Percentiles rank a stretch among this genome's conserved stretches.
These are phyloP conservation scores for Casaregolazyma lundiana DNA, from an alignment of 1,139 yeast genomes.

Conservation along the genomic window DNA sequence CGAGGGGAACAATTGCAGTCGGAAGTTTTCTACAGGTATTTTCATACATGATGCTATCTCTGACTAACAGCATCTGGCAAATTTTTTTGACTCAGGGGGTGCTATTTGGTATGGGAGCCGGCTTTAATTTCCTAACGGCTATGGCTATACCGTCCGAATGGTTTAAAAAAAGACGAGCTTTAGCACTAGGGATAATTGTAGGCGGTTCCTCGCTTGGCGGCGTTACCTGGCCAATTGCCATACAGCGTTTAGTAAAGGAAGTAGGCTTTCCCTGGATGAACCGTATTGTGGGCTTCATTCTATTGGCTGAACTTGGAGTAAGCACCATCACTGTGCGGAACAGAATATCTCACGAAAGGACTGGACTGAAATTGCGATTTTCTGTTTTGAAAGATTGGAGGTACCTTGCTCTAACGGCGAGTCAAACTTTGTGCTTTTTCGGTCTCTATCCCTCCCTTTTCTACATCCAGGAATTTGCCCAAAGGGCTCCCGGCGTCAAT, in stretches of 20 bases:
- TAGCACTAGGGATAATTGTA: conserved; percentile 55
- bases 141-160: conserved; percentile 38
- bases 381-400: conserved; percentile 20
- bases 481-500: conserved; percentile 32
- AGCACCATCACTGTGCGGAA: conserved; percentile 32
- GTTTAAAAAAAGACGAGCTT: conserved; percentile 50
- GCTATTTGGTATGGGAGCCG: conserved; percentile 46
- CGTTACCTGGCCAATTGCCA: conserved; percentile 45
- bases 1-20: conserved; percentile 21
- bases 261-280: conserved; percentile 53
- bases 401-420: conserved; percentile 21
- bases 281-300: conserved; percentile 43
- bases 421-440: conserved; percentile 31
- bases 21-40: conserved; percentile 47
- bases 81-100: conserved; percentile 52
- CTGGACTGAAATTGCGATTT: conserved; percentile 16
- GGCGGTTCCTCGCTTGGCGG: conserved; percentile 66
- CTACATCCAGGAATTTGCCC: conserved; percentile 37
- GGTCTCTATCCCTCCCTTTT: conserved; percentile 39
- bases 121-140: conserved; percentile 26
- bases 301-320: conserved; percentile 38
- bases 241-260: conserved; percentile 33
- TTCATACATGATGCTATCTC: conserved; percentile 51
- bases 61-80: conserved; percentile 47
- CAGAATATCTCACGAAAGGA: conserved; percentile 25